These are phyloP conservation scores for Starmerella bombi DNA, from an alignment of 805 yeast species.

Conservation along the genomic window DNA sequence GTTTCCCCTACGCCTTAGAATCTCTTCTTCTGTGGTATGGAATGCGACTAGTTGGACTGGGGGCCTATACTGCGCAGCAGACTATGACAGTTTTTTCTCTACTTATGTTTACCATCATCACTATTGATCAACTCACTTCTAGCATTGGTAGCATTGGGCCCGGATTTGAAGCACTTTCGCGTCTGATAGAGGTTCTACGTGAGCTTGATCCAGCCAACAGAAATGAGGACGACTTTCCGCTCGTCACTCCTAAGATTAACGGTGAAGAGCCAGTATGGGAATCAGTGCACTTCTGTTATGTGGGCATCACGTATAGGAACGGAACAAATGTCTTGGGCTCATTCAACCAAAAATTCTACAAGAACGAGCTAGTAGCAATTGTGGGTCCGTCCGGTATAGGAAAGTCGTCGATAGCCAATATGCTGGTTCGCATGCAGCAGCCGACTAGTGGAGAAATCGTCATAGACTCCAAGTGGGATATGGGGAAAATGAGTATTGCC, in stretches of 20 bases:
- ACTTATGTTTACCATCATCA: slow-evolving; percentile 57
- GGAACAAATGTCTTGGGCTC: slow-evolving; percentile 29
- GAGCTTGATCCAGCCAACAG: neutral
- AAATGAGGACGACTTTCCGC: neutral
- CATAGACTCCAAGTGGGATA: slow-evolving; percentile 35
- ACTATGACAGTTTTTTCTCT: slow-evolving; percentile 60
- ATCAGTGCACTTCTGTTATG: slow-evolving; percentile 6
- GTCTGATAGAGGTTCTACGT: slow-evolving; percentile 12
- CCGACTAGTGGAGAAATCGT: slow-evolving; percentile 31
- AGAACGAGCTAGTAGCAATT: slow-evolving; percentile 47
- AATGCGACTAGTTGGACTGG: slow-evolving; percentile 47
- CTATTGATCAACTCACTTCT: slow-evolving; percentile 44
- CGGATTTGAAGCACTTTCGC: slow-evolving; percentile 38
- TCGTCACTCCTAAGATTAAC: neutral
- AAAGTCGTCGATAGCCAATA: slow-evolving; percentile 58
- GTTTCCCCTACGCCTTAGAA: slow-evolving; percentile 48
- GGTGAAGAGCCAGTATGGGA: slow-evolving; percentile 7
- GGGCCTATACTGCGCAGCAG: slow-evolving; percentile 42
- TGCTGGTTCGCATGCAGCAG: slow-evolving; percentile 44
- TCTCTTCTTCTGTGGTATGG: slow-evolving; percentile 72
- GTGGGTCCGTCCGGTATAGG: slow-evolving; percentile 89
- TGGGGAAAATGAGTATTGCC: slow-evolving; percentile 34
- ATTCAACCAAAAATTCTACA: slow-evolving; percentile 33
- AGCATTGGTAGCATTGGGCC: slow-evolving; percentile 69
- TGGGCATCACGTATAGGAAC: slow-evolving; percentile 13